Evolutionary conservation across 2,329 filamentous ascomycete species (phyloP).

Genomic region (Paraphaeosphaeria minitans): DNA sequence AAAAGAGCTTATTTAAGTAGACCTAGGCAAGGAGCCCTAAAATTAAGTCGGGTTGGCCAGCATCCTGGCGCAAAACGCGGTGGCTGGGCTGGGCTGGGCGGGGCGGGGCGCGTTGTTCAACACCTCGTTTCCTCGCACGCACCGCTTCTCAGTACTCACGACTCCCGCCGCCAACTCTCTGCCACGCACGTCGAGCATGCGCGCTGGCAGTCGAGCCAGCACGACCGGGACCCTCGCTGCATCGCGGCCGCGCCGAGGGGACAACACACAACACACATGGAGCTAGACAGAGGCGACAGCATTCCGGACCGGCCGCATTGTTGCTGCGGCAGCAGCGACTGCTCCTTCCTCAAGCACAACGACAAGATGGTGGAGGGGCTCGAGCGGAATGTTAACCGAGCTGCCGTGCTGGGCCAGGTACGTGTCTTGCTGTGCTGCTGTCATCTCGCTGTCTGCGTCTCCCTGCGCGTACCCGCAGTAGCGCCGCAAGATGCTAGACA

Average conservation of each 20-base stretch:
- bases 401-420: slow-evolving; percentile 91
- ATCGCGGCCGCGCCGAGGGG: slow-evolving; percentile 6
- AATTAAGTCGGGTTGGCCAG: too few relatives aligned
- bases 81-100: slow-evolving; percentile 13
- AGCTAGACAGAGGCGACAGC: slow-evolving; percentile 27
- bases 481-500: slow-evolving; percentile 6
- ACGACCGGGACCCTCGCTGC: slow-evolving; percentile 11
- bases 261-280: slow-evolving; percentile 10
- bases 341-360: slow-evolving; percentile 81
- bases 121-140: background rate
- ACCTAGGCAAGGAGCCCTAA: too few relatives aligned
- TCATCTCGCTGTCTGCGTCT: slow-evolving; percentile 12
- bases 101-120: background rate
- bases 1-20: too few relatives aligned
- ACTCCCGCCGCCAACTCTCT: background rate
- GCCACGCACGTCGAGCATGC: slow-evolving; percentile 26
- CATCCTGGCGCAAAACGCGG: slow-evolving; percentile 12
- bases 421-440: slow-evolving; percentile 48
- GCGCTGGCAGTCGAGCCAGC: slow-evolving; percentile 14
- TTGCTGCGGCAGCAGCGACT: slow-evolving; percentile 84
- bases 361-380: slow-evolving; percentile 76
- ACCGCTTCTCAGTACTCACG: slow-evolving; percentile 12
- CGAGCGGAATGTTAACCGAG: slow-evolving; percentile 85
- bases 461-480: slow-evolving; percentile 17
- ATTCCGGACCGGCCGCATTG: slow-evolving; percentile 56